Evolutionary conservation across 108 stramenopile genomes (phyloP), one percentile per base, ranked within the genome.

Genomic region (Pseudonitzschia delicatissima): DNA sequence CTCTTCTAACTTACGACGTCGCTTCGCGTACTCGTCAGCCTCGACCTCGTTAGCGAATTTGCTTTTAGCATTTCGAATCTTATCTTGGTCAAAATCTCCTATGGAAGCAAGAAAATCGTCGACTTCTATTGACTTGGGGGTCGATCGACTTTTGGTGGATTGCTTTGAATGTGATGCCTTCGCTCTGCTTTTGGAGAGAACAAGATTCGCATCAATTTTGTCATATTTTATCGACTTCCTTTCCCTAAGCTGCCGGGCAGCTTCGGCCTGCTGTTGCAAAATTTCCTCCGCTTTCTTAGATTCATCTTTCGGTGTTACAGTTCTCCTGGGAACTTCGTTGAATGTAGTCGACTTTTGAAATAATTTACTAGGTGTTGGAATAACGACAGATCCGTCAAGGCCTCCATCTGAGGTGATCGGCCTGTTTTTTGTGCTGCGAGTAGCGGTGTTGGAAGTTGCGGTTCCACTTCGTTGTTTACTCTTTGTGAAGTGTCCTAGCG

Each of bases 21-120:
- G 81, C 45, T 68, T 57, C 50, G 84, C 86, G 59, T 89, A 93
- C 51, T 81, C 85, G 59, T 87, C 83, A 1, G 92, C 92, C 3
- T 76, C 68, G 26, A 77, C 84, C 57, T 88, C 87, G 39, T 36
- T 51, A 2, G 82, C 85, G 65, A 87, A 93, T n/a, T 67, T 64
- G 60, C 92, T 93, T 62, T 84, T 87, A 25, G 89, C 77, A 32
- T 62, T 62, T 17, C 81, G 45, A 39, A 86, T 57, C n/a, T 49
- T 52, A 33, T 63, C 70, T 11, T 62, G 33, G 51, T 71, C 53
- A 7, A 47, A 33, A 3, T 42, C 29, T 39, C 53, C 61, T 37
- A 71, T 64, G 17, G 62, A 47, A 34, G 50, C 70, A 28, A 71
- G 58, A 42, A 71, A 71, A 1, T 36, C 39, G 57, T 71, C 53